Evolutionary conservation across 768 basidiomycete genomes (phyloP).

Genomic region (Hypholoma sublateritium): DNA sequence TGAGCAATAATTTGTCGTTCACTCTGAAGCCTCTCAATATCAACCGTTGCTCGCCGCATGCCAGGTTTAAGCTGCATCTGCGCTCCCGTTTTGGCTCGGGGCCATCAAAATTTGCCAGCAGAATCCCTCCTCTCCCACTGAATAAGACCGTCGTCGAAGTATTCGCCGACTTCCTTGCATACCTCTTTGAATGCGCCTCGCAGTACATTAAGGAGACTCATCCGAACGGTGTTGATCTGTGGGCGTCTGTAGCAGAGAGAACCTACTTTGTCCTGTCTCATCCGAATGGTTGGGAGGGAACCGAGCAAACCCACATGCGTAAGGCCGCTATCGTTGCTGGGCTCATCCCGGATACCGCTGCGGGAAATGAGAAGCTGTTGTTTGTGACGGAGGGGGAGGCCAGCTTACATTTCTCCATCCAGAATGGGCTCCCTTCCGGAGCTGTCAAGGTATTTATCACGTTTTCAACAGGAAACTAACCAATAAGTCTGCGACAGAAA

Average conservation of each 20-base stretch:
- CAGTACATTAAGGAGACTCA: slow-evolving; percentile 39
- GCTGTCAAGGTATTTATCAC: slow-evolving; percentile 24
- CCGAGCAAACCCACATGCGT: slow-evolving; percentile 54
- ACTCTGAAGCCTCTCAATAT: neutral
- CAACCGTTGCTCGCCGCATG: neutral
- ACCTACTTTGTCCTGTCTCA: slow-evolving; percentile 40
- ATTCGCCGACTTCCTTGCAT: slow-evolving; percentile 43
- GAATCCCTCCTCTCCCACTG: slow-evolving; percentile 33
- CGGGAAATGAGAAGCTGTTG: slow-evolving; percentile 42
- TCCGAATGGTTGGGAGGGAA: slow-evolving; percentile 64
- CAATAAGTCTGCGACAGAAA: neutral
- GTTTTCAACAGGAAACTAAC: too few relatives aligned
- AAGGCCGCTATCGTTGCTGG: slow-evolving; percentile 50
- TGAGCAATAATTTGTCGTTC: slow-evolving; percentile 19
- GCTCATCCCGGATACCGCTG: slow-evolving; percentile 39
- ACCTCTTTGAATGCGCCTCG: slow-evolving; percentile 36
- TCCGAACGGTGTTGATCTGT: slow-evolving; percentile 34
- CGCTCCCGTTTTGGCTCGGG: slow-evolving; percentile 17
- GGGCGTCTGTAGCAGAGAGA: slow-evolving; percentile 31
- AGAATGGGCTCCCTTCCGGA: slow-evolving; percentile 36
- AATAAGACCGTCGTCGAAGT: slow-evolving; percentile 29
- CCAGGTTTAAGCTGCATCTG: slow-evolving; percentile 37
- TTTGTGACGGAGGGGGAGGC: slow-evolving; percentile 68
- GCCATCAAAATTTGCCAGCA: slow-evolving; percentile 14
- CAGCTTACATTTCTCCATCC: slow-evolving; percentile 53